A percentile compares a stretch with the other conserved stretches of the same genome.
Evolutionary conservation across 2,329 filamentous ascomycete genomes (phyloP).

Genomic region (Purpureocillium takamizusanense): DNA sequence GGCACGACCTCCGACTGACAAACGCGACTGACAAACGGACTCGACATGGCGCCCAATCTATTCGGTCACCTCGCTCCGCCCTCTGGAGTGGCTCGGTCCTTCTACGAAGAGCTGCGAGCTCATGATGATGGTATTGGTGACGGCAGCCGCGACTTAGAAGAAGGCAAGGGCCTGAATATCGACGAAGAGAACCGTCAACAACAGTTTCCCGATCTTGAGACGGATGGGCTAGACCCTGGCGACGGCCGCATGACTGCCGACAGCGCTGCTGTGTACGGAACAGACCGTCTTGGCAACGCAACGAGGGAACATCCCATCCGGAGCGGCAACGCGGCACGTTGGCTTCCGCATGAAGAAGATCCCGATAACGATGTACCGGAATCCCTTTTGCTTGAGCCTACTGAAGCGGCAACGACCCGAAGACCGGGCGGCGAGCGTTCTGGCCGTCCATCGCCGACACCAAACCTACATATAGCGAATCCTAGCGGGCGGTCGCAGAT

Average conservation of each 20-base stretch:
- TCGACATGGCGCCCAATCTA: slow-evolving; percentile 36
- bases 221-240: slow-evolving; percentile 33
- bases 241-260: slow-evolving; percentile 37
- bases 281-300: slow-evolving; percentile 5
- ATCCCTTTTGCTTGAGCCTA: slow-evolving; percentile 51
- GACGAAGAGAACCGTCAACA: slow-evolving; percentile 47
- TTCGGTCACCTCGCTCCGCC: slow-evolving; percentile 32
- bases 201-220: slow-evolving; percentile 40
- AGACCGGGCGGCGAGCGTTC: background rate
- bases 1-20: too few relatives aligned
- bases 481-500: slow-evolving; percentile 23
- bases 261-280: slow-evolving; percentile 18
- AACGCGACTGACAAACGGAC: too few relatives aligned
- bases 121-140: slow-evolving; percentile 22
- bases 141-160: slow-evolving; percentile 25
- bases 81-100: slow-evolving; percentile 25
- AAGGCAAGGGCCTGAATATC: slow-evolving; percentile 30
- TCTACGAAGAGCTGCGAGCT: slow-evolving; percentile 39
- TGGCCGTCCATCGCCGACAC: background rate
- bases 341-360: slow-evolving; percentile 35
- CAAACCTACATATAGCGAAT: background rate
- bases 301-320: slow-evolving; percentile 1
- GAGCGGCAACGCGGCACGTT: slow-evolving; percentile 10
- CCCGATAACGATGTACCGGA: slow-evolving; percentile 53
- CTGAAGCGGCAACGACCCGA: slow-evolving; percentile 12